Base-by-base conservation (phyloP, 2,329 filamentous ascomycete species). In the Aspergillus hiratsukae region DNA sequence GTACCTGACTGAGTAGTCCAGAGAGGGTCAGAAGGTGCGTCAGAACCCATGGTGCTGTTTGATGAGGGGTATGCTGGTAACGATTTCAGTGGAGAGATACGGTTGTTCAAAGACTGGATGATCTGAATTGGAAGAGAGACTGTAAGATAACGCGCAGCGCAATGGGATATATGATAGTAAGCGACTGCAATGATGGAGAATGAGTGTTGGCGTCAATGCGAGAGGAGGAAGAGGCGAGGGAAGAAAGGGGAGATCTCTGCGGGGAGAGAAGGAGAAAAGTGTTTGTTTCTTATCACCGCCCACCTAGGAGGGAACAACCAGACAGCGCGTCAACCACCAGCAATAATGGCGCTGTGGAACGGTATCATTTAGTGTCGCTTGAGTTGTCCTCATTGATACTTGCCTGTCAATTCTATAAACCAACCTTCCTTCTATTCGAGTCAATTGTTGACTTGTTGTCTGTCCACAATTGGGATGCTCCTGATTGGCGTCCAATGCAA, bases 1-100 rank as follows among this genome's bases (percentile, higher is more conserved):
- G 58, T 64, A 74, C 72, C 71, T 45, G 72, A 67, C 62, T 74
- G 67, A 5, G 70, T 66, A 28, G 69, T 69, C 72, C 72, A 75
- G 49, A 64, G 62, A 23, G 67, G 50, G 19, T 64, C 61, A 50
- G 61, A 58, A 46, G 64, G 59, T 29, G 59, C 50, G 56, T 72
- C 63, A 27, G 69, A 71, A 37, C 64, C 64, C 71, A 73, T 73
- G 46, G 27, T 23, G 49, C 29, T 51, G 19, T 21, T 19, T 9
- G 23, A 23, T 25, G 25, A 46, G 50, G 41, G 14, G 41, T 28
- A 49, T n/a, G 45, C 11, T 17, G 28, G 21, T 28, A 48, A 46
- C 53, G 53, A 51, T 19, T 46, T 40, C 25, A 53, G 31, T 46
- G 43, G 43, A 57, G 43, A 54, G 43, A 17, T 37, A 37, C 14